Percentiles rank a stretch among this genome's conserved stretches.
phyloP scores from a whole-genome alignment of 306 rosid genomes.

The Fragaria nilgerrensis region DNA sequence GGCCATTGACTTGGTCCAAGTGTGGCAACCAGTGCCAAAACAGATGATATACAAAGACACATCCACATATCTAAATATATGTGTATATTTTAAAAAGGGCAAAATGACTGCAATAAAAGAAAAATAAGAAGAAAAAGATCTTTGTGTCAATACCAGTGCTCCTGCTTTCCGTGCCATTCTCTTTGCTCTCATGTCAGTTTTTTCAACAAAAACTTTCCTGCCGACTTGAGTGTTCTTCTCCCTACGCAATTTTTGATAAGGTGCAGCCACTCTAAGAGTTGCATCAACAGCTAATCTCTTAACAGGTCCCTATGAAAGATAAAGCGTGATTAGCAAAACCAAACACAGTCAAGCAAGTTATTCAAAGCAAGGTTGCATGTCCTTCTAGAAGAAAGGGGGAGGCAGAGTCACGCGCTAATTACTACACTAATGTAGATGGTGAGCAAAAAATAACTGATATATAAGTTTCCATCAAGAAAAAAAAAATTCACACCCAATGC shows the following conservation, averaged over 20 bases:
- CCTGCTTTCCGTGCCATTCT: constrained; percentile 99
- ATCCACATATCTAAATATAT: not conserved
- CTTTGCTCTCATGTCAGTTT: constrained; percentile 94
- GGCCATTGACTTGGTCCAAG: not conserved
- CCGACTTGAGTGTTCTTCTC: constrained; percentile 59
- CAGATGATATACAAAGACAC: not conserved
- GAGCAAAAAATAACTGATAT: not conserved
- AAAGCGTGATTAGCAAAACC: constrained; percentile 12
- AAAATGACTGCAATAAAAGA: constrained; percentile 11
- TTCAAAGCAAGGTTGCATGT: not conserved
- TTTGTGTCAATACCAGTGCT: constrained; percentile 65
- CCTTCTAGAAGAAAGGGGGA: not conserved
- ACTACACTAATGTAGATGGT: not conserved
- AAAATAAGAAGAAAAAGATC: not conserved
- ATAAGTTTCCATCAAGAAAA: not conserved
- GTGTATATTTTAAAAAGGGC: not conserved
- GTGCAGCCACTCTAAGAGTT: constrained; percentile 98
- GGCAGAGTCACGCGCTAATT: not conserved
- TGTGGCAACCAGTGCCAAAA: constrained; percentile 11
- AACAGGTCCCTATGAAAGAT: constrained; percentile 69
- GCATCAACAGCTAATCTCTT: constrained; percentile 97
- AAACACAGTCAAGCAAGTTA: constrained; percentile 3
- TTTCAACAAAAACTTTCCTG: constrained; percentile 91
- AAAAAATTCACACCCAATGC: not conserved
- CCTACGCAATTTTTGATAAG: constrained; percentile 91